Base-by-base conservation (phyloP, 176 grass and related monocot genomes). In the Typha latifolia region DNA sequence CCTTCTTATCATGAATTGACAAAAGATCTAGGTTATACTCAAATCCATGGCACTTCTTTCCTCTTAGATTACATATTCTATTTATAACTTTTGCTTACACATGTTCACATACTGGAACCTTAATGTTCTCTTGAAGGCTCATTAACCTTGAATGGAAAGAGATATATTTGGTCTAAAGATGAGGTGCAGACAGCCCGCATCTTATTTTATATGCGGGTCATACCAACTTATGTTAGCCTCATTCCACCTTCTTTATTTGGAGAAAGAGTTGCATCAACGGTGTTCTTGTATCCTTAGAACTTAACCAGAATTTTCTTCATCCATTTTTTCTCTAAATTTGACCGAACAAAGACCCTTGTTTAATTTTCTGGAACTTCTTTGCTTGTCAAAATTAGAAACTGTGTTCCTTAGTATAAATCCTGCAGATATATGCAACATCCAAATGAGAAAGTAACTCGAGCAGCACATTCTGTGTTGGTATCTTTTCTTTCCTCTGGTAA, bases 401-500 rank as follows among this genome's bases (percentile, higher is more conserved):
- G 48, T 59, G 6, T 1, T 24, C 69, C 93, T 97, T 86, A 90
- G 52, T 65, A 62, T 12, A 71, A 77, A 70, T 12, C 66, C 63
- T 29, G 63, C 77, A 97, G 93, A 84, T 97, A 92, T 49, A 78
- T 89, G 78, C 93, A 97, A 0, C 88, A 97, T 73, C 75, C 88
- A n/a, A 97, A 97, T 76, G 83, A 97, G 64, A 97, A 92, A 80
- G 88, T 97, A 80, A 72, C 81, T 14, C 79, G 78, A 75, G 93
- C 85, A 64, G 86, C 78, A 70, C 88, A 97, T 81, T 97, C 93
- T 12, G 79, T 97, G 48, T 79, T 97, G 81, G 85, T 82, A 73
- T 89, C 93, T 32, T 97, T 97, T 72, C 49, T 84, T 47, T 92
- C 88, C 69, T 97, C 88, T 32, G 74, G 66, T 22, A 90, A 73